These are phyloP conservation scores for Pleurotus platypus DNA, from an alignment of 768 basidiomycete species.

Conservation along the genomic window DNA sequence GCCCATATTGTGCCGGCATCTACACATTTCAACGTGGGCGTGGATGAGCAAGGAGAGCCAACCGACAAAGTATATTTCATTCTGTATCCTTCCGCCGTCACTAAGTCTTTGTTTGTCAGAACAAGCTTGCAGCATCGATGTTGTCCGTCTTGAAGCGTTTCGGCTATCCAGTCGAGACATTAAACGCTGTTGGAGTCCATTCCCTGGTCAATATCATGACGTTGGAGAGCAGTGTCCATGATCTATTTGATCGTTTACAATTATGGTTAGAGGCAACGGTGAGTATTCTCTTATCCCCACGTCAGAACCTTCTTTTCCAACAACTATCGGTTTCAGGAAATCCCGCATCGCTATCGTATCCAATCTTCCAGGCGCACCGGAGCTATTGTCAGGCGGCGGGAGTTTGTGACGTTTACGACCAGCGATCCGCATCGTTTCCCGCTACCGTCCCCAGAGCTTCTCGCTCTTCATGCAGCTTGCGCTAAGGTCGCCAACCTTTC, in stretches of 20 bases:
- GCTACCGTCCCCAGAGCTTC: constrained; percentile 20
- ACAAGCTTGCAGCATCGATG: constrained; percentile 1
- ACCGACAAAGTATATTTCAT: not conserved
- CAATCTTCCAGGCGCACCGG: not conserved
- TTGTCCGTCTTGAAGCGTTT: not conserved
- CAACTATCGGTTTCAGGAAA: not conserved
- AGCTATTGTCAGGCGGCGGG: not conserved
- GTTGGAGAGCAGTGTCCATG: not conserved
- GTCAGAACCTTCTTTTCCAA: not conserved
- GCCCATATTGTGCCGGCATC: constrained; percentile 1
- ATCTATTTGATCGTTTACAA: not conserved
- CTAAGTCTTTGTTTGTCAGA: not conserved
- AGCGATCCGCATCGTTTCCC: constrained; percentile 9
- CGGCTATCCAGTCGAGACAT: not conserved
- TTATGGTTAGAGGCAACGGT: constrained; percentile 7
- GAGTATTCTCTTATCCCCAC: not conserved
- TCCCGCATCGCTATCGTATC: not conserved
- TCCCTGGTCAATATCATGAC: constrained; percentile 5
- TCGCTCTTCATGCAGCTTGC: constrained; percentile 29
- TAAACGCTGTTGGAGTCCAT: not conserved
- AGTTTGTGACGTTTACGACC: not conserved
- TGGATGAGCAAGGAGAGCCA: not conserved
- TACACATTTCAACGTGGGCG: not conserved
- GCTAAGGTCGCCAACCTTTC: constrained; percentile 33
- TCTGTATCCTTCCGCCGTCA: not conserved